These are phyloP conservation scores for Neurospora sp. DNA, from an alignment of 495 filamentous ascomycete genomes.

Conservation along the genomic window DNA sequence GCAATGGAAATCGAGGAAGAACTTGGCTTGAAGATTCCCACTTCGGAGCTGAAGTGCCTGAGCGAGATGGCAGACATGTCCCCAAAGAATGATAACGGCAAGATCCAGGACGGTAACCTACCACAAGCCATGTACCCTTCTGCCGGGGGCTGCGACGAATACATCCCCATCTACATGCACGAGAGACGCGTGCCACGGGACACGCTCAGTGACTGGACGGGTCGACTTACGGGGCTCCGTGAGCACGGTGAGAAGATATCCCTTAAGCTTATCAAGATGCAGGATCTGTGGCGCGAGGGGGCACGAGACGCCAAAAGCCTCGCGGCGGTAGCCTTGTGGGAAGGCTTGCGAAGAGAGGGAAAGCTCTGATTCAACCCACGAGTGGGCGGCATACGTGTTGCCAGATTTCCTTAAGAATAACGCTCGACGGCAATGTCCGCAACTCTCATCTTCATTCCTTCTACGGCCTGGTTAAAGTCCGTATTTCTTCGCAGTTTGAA, in stretches of 20 bases:
- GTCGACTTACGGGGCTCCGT: slow-evolving; percentile 67
- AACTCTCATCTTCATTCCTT: not conserved
- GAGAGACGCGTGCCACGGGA: slow-evolving; percentile 54
- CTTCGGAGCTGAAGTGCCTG: slow-evolving; percentile 33
- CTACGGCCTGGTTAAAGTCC: slow-evolving; percentile 19
- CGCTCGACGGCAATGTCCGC: not conserved
- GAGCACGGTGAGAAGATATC: slow-evolving; percentile 77
- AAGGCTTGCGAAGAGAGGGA: slow-evolving; percentile 56
- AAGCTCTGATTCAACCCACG: slow-evolving; percentile 35
- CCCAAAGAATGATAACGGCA: slow-evolving; percentile 9
- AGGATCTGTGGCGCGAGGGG: slow-evolving; percentile 68
- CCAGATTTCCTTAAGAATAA: not conserved
- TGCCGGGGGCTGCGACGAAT: slow-evolving; percentile 77
- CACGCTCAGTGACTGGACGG: slow-evolving; percentile 58
- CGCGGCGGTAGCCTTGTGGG: slow-evolving; percentile 66
- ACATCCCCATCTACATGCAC: slow-evolving; percentile 66
- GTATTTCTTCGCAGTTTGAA: slow-evolving; percentile 60
- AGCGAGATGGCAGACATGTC: slow-evolving; percentile 51
- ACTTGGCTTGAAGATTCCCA: slow-evolving; percentile 48
- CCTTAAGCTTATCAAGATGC: slow-evolving; percentile 57
- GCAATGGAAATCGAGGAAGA: slow-evolving; percentile 81
- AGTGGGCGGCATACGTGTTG: not conserved
- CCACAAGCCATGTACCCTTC: slow-evolving; percentile 63
- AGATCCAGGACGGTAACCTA: slow-evolving; percentile 34
- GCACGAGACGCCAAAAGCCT: slow-evolving; percentile 71